Conservation (phyloP, 805 yeast genomes). For the Kluyveromyces siamensis region DNA sequence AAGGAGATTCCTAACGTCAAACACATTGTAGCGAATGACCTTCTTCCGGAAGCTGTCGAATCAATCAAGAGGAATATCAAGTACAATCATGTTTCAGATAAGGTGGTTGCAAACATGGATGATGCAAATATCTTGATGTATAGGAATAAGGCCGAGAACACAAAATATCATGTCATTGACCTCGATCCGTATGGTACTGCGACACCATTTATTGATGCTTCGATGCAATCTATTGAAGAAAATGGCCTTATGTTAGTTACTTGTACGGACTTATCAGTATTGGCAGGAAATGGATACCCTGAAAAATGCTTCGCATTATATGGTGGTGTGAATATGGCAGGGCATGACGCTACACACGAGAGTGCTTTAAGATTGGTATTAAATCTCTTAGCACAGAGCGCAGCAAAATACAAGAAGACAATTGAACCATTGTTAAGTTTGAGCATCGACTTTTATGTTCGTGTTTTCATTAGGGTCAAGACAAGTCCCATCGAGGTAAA, state of each 20-base stretch:
- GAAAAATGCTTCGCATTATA: constrained; percentile 93
- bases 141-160: constrained; percentile 30
- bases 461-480: constrained; percentile 72
- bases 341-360: constrained; percentile 79
- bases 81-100: constrained; percentile 49
- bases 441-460: constrained; percentile 86
- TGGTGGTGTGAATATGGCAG: constrained; percentile 85
- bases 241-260: constrained; percentile 85
- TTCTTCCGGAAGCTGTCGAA: constrained; percentile 75
- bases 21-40: constrained; percentile 80
- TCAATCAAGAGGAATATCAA: constrained; percentile 65
- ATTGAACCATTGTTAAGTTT: constrained; percentile 82
- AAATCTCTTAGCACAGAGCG: constrained; percentile 64
- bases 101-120: constrained; percentile 63
- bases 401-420: constrained; percentile 80
- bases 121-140: constrained; percentile 89
- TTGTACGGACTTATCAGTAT: constrained; percentile 91
- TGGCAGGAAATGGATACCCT: constrained; percentile 94
- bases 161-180: constrained; percentile 75
- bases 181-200: constrained; percentile 98
- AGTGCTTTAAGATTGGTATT: constrained; percentile 82
- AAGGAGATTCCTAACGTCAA: constrained; percentile 76
- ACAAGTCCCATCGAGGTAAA: constrained; percentile 79
- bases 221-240: constrained; percentile 73
- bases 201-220: constrained; percentile 89